phyloP scores from a whole-genome alignment of 352 stramenopile genomes.

The Globisporangium acanthophoron region DNA sequence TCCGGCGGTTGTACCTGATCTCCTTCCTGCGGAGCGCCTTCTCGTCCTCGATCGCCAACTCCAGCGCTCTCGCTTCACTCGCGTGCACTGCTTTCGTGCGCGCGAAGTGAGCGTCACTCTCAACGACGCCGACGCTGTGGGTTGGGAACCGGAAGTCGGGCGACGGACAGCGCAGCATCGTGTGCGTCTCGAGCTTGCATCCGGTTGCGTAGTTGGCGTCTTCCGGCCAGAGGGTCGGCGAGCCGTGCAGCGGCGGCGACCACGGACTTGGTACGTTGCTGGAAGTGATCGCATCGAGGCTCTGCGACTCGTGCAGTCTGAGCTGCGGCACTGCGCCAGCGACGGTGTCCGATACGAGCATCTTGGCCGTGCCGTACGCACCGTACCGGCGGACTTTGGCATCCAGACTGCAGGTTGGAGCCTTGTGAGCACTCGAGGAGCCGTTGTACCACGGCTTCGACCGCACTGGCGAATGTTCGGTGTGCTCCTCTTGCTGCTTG shows the following conservation, averaged over 20 bases:
- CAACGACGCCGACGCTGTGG: slow-evolving; percentile 18
- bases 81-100: slow-evolving; percentile 22
- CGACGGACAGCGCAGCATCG: slow-evolving; percentile 45
- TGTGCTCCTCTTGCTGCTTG: slow-evolving; percentile 5
- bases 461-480: slow-evolving; percentile 14
- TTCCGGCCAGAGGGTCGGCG: slow-evolving; percentile 50
- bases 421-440: slow-evolving; percentile 26
- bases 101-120: slow-evolving; percentile 19
- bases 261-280: slow-evolving; percentile 26
- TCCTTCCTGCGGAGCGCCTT: slow-evolving; percentile 20
- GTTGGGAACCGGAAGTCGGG: slow-evolving; percentile 27
- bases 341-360: slow-evolving; percentile 24
- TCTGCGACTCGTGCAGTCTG: slow-evolving; percentile 27
- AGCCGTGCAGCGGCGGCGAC: slow-evolving; percentile 32
- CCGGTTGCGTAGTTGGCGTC: slow-evolving; percentile 34
- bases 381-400: slow-evolving; percentile 54
- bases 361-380: slow-evolving; percentile 34
- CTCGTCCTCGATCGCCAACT: slow-evolving; percentile 29
- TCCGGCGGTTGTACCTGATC: slow-evolving; percentile 28
- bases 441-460: slow-evolving; percentile 51
- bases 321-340: slow-evolving; percentile 21
- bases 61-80: slow-evolving; percentile 20
- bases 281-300: slow-evolving; percentile 22
- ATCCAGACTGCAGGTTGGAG: slow-evolving; percentile 28
- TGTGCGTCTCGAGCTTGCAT: slow-evolving; percentile 18